Evolutionary conservation across 352 stramenopile species (phyloP).

Genomic region (Lagenidium sp.): DNA sequence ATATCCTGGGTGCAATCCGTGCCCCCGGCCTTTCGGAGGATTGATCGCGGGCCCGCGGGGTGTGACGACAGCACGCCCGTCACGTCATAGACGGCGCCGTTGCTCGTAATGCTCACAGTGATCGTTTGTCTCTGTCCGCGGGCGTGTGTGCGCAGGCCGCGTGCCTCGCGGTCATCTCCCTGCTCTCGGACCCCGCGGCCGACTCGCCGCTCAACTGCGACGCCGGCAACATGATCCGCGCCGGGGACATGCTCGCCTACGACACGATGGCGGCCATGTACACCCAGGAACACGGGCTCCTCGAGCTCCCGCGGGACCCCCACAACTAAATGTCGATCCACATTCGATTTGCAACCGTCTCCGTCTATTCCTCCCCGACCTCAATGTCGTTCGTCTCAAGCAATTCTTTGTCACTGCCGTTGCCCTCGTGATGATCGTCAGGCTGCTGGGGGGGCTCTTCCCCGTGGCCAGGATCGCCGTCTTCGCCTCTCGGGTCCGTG

Average conservation of each 20-base stretch:
- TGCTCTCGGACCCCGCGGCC: slow-evolving; percentile 83
- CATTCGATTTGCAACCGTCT: slow-evolving; percentile 1
- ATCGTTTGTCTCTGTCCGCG: too few species aligned
- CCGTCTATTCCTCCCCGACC: not conserved
- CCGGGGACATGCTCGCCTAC: slow-evolving; percentile 86
- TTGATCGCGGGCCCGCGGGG: slow-evolving; percentile 65
- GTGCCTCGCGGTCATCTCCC: slow-evolving; percentile 84
- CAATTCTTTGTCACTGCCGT: too few species aligned
- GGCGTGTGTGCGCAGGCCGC: slow-evolving; percentile 38
- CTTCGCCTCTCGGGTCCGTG: not conserved
- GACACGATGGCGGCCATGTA: slow-evolving; percentile 90
- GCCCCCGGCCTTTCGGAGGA: slow-evolving; percentile 73
- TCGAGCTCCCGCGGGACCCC: slow-evolving; percentile 55
- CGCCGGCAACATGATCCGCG: slow-evolving; percentile 87
- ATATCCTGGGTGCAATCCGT: slow-evolving; percentile 68
- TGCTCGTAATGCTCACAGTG: too few species aligned
- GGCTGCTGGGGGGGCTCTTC: too few species aligned
- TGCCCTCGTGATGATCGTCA: too few species aligned
- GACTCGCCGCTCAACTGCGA: slow-evolving; percentile 87
- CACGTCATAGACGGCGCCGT: slow-evolving; percentile 78
- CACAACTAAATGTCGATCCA: slow-evolving; percentile 18
- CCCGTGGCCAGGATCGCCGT: not conserved
- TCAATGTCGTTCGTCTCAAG: not conserved
- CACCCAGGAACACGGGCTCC: slow-evolving; percentile 76
- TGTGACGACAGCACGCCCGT: slow-evolving; percentile 68